These are phyloP conservation scores for Scheffersomyces segobiensis DNA, from an alignment of 1,139 yeast genomes.

Conservation along the genomic window DNA sequence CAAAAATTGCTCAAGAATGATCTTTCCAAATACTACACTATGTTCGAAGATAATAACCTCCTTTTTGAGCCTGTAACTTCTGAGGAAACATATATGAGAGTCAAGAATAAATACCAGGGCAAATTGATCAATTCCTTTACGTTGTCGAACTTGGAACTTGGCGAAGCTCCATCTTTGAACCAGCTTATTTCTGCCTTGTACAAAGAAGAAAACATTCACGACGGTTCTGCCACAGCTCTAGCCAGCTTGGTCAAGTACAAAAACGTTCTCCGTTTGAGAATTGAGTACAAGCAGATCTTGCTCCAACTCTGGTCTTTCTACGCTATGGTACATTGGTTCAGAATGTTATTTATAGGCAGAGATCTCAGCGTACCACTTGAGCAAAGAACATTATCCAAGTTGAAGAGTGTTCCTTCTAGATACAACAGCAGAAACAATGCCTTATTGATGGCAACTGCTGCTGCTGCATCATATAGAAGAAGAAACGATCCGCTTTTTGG, in stretches of 20 bases:
- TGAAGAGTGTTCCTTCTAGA: constrained; percentile 35
- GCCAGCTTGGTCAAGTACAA: constrained; percentile 35
- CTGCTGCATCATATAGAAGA: constrained; percentile 21
- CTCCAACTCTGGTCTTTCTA: constrained; percentile 47
- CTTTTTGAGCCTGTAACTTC: constrained; percentile 39
- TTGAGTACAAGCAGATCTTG: constrained; percentile 42
- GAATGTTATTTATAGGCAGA: constrained; percentile 33
- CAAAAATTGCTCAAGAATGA: constrained; percentile 13
- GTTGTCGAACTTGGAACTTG: constrained; percentile 31
- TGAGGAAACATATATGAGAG: constrained; percentile 12
- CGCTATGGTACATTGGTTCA: constrained; percentile 42
- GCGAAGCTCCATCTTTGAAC: constrained; percentile 40
- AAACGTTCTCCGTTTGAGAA: constrained; percentile 39
- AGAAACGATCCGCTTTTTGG: not conserved
- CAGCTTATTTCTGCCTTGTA: constrained; percentile 29
- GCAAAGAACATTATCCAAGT: constrained; percentile 23
- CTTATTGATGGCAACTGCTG: constrained; percentile 27
- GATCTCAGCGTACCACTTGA: constrained; percentile 41
- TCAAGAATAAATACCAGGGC: constrained; percentile 25
- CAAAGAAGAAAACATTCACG: constrained; percentile 22
- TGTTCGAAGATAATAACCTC: constrained; percentile 29
- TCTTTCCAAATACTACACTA: constrained; percentile 19
- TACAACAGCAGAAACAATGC: constrained; percentile 24
- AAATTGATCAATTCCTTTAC: constrained; percentile 29
- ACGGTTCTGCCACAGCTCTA: constrained; percentile 15